Percentiles rank a stretch among this genome's conserved stretches.
phyloP scores from a whole-genome alignment of 768 basidiomycete genomes.

The Tricholoma furcatifolium region DNA sequence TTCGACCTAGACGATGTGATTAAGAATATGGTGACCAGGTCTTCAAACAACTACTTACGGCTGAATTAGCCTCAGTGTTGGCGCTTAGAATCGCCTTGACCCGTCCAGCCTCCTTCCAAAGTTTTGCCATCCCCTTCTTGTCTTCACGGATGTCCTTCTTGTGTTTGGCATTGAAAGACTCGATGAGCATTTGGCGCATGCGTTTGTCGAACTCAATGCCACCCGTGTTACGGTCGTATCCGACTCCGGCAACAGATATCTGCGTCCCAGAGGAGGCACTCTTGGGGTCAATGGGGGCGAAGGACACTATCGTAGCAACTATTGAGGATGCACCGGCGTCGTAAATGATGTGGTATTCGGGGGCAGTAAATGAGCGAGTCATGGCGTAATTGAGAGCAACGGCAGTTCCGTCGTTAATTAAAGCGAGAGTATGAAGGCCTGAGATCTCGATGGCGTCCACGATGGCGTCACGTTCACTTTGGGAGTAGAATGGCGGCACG shows the following conservation, averaged over 20 bases:
- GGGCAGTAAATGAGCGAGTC: constrained; percentile 81
- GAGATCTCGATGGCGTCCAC: constrained; percentile 91
- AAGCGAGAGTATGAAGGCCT: constrained; percentile 76
- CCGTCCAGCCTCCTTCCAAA: constrained; percentile 91
- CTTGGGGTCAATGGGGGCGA: constrained; percentile 56
- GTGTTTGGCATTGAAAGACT: constrained; percentile 71
- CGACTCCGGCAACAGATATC: constrained; percentile 78
- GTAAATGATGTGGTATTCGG: constrained; percentile 88
- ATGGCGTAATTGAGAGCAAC: constrained; percentile 99
- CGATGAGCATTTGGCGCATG: constrained; percentile 76
- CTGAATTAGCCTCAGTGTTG: constrained; percentile 74
- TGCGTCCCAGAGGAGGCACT: constrained; percentile 57
- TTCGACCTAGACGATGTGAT: constrained; percentile 60
- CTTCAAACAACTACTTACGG: constrained; percentile 43
- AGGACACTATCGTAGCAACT: constrained; percentile 73
- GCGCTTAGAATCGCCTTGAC: constrained; percentile 93
- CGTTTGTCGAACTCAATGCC: constrained; percentile 86
- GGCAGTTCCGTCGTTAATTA: constrained; percentile 92
- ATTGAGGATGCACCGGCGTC: constrained; percentile 89
- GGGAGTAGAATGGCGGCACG: constrained; percentile 87
- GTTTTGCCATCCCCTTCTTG: constrained; percentile 84
- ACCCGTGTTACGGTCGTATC: constrained; percentile 72
- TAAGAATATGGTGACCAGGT: constrained; percentile 2
- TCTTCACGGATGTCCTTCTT: constrained; percentile 69
- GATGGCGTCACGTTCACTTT: constrained; percentile 89